phyloP scores from a whole-genome alignment of 768 basidiomycete genomes.

The Leccinum incarnatum region DNA sequence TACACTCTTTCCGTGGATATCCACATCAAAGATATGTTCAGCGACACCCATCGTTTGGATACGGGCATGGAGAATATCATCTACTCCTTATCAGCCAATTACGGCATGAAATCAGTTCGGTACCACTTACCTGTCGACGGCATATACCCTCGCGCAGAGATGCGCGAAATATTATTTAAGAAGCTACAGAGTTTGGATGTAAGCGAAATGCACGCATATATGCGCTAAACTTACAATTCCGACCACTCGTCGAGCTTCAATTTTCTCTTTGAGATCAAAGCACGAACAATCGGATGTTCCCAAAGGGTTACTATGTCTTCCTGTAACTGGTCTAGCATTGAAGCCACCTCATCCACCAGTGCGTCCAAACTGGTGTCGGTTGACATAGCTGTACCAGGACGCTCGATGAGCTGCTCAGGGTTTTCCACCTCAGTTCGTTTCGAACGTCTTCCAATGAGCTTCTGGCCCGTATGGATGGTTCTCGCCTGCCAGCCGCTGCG shows the following conservation, averaged over 20 bases:
- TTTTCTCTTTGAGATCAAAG: constrained; percentile 62
- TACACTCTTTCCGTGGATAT: constrained; percentile 72
- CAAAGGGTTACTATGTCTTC: constrained; percentile 72
- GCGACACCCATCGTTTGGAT: constrained; percentile 89
- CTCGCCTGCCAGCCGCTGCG: constrained; percentile 81
- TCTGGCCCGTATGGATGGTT: constrained; percentile 51
- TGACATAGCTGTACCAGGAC: constrained; percentile 27
- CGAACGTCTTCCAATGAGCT: constrained; percentile 28
- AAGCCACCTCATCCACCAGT: constrained; percentile 58
- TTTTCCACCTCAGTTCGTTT: constrained; percentile 25
- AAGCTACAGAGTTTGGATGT: constrained; percentile 47
- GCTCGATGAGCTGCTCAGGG: constrained; percentile 29
- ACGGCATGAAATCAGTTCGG: constrained; percentile 23
- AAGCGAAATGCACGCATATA: constrained; percentile 21
- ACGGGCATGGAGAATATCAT: constrained; percentile 86
- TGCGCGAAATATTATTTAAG: constrained; percentile 67
- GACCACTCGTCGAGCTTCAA: constrained; percentile 85
- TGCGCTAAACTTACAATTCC: constrained; percentile 64
- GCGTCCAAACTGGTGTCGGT: constrained; percentile 44
- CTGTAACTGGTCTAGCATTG: constrained; percentile 54
- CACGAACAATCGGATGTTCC: constrained; percentile 68
- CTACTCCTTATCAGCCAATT: constrained; percentile 38
- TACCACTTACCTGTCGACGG: constrained; percentile 63
- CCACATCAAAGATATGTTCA: constrained; percentile 80
- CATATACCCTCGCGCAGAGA: constrained; percentile 65